phyloP scores from a whole-genome alignment of 768 basidiomycete genomes.

The Xanthoconium purpureum region DNA sequence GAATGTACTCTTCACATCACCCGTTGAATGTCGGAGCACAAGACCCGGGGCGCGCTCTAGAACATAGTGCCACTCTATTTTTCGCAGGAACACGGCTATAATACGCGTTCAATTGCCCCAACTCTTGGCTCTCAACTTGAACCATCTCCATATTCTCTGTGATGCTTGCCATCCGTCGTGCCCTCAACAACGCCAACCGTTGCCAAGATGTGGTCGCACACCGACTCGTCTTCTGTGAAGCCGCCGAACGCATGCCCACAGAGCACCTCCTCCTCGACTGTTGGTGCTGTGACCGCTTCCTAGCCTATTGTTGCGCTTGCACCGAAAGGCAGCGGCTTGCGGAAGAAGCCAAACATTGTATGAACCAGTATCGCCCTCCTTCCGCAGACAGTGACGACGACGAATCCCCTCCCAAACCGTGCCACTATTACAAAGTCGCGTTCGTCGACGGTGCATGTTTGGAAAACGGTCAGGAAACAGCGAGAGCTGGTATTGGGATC shows the following conservation, averaged over 20 bases:
- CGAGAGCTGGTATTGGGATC: slow-evolving; percentile 32
- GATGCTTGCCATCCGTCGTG: slow-evolving; percentile 11
- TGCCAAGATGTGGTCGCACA: slow-evolving; percentile 13
- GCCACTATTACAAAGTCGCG: slow-evolving; percentile 30
- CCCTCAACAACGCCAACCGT: neutral
- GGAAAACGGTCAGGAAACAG: slow-evolving; percentile 25
- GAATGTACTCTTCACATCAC: neutral
- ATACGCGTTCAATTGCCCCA: neutral
- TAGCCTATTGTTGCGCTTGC: slow-evolving; percentile 15
- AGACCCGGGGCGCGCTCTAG: neutral
- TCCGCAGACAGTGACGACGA: neutral
- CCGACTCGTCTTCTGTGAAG: slow-evolving; percentile 16
- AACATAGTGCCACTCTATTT: neutral
- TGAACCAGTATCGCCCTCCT: neutral
- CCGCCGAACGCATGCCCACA: neutral
- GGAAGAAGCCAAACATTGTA: neutral
- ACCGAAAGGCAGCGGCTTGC: neutral
- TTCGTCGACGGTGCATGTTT: slow-evolving; percentile 36
- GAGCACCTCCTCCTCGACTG: slow-evolving; percentile 10
- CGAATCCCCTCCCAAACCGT: slow-evolving; percentile 1
- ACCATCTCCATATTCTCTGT: neutral
- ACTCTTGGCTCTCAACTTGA: neutral
- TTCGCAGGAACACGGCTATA: too few species aligned
- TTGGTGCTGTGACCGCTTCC: slow-evolving; percentile 10
- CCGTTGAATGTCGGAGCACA: neutral